Percentiles rank a stretch among this genome's conserved stretches.
phyloP scores from a whole-genome alignment of 306 rosid species.

The Sechiopsis laciniata region DNA sequence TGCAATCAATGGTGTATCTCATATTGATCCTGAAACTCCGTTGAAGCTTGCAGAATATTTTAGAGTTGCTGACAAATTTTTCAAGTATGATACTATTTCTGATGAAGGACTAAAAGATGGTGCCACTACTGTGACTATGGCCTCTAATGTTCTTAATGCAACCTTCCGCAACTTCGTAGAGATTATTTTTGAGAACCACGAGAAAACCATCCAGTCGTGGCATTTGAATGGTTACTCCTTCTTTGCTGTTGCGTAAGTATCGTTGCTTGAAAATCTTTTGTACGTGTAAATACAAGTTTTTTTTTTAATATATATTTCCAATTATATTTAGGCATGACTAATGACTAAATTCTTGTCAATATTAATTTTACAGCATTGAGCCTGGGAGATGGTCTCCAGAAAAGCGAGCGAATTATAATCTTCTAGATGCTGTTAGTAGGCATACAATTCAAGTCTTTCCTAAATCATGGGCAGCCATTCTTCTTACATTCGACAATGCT shows the following conservation, averaged over 20 bases:
- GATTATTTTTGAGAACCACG: conserved; percentile 71
- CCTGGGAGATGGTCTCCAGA: conserved; percentile 69
- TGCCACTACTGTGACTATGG: background rate
- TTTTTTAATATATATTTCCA: too few relatives aligned
- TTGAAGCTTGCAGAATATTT: conserved; percentile 75
- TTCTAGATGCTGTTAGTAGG: conserved; percentile 67
- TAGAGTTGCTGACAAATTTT: conserved; percentile 31
- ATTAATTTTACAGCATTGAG: conserved; percentile 35
- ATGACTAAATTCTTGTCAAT: background rate
- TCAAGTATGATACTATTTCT: conserved; percentile 39
- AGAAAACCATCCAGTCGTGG: conserved; percentile 59
- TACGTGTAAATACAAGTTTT: background rate
- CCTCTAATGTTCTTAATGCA: conserved; percentile 40
- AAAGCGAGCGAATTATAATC: conserved; percentile 25
- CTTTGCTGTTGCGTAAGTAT: background rate
- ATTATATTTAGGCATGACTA: too few relatives aligned
- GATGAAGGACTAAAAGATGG: conserved; percentile 25
- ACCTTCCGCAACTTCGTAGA: conserved; percentile 46
- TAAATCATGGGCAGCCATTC: conserved; percentile 20
- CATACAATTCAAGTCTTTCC: conserved; percentile 66
- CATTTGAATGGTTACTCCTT: conserved; percentile 46
- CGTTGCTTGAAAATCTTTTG: background rate
- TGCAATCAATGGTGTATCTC: conserved; percentile 64
- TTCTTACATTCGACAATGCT: conserved; percentile 31
- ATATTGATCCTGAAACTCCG: conserved; percentile 48